phyloP scores from a whole-genome alignment of 306 rosid genomes.

The Quercus parvula region DNA sequence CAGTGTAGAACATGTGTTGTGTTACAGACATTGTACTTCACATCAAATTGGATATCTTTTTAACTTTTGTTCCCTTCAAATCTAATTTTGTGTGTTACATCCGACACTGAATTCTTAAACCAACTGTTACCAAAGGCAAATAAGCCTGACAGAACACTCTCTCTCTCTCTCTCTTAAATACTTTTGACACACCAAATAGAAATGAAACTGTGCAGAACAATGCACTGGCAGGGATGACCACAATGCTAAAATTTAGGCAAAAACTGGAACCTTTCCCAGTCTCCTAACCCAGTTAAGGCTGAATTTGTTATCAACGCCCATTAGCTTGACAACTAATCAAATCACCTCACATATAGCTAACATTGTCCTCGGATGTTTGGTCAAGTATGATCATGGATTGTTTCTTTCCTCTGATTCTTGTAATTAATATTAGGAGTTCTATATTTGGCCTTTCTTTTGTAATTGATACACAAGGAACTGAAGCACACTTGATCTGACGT shows the following conservation, averaged over 20 bases:
- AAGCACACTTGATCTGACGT: neutral
- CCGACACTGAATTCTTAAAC: neutral
- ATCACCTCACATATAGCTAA: neutral
- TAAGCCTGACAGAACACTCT: too few relatives aligned
- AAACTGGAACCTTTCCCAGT: neutral
- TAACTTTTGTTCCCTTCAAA: neutral
- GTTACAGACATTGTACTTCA: neutral
- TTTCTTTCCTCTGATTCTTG: neutral
- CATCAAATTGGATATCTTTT: neutral
- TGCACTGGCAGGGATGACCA: neutral
- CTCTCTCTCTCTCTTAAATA: neutral
- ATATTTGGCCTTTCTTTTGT: neutral
- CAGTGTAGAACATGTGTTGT: neutral
- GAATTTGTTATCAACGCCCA: neutral
- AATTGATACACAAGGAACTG: neutral
- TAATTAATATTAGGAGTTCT: neutral
- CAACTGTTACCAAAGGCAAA: too few relatives aligned
- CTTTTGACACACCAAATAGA: neutral
- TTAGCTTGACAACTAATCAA: neutral
- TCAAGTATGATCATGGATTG: neutral
- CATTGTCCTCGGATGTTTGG: neutral
- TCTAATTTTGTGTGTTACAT: neutral
- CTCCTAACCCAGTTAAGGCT: neutral
- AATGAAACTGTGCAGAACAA: neutral
- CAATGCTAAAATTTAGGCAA: neutral